Evolutionary conservation across 2,329 filamentous ascomycete genomes (phyloP), one percentile per base, ranked within the genome.

Genomic region (Colletotrichum sp.): DNA sequence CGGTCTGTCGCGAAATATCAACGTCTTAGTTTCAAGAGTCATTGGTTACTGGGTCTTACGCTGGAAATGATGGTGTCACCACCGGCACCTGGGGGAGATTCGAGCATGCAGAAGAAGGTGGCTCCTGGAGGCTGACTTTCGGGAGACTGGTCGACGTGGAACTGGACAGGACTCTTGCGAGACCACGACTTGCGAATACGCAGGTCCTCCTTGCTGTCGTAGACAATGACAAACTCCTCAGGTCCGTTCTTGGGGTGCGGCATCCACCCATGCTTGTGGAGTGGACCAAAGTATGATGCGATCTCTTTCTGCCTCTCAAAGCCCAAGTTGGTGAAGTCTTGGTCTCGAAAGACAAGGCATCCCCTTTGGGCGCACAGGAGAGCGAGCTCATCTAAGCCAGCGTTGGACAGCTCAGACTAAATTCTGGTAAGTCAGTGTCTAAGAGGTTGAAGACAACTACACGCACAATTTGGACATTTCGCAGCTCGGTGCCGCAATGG

Each of bases 391-490:
- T 52, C n/a, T 13, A 52, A 52, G 1, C 44, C 44, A 5, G 44
- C 44, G 10, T 24, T 21, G 10, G 44, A 52, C 6, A 52, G 6
- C 44, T 52, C 44, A 8, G 44, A 52, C 44, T 52, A 13, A 21
- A 13, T 3, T 13, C 3, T 8, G n/a, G n/a, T 52, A 13, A 52
- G 44, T 13, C 2, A 13, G 1, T 8, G n/a, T 52, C 1, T 8
- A 24, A 13, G 4, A 8, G 8, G 10, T 12, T 52, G n/a, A 3
- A 52, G 6, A 52, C 3, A 13, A 1, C 2, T 52, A 1, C 3
- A 13, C 44, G n/a, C 10, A 52, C 44, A 52, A 52, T 52, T 21
- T 52, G 44, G 44, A 52, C 44, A 13, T 52, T 52, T 13, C 44
- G 44, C 44, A 52, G n/a, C 44, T 52, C 44, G 3, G 44, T 52